A percentile compares a stretch with the other conserved stretches of the same genome.
These are phyloP conservation scores for Pythium brachiatum DNA, from an alignment of 352 stramenopile species.

Conservation along the genomic window DNA sequence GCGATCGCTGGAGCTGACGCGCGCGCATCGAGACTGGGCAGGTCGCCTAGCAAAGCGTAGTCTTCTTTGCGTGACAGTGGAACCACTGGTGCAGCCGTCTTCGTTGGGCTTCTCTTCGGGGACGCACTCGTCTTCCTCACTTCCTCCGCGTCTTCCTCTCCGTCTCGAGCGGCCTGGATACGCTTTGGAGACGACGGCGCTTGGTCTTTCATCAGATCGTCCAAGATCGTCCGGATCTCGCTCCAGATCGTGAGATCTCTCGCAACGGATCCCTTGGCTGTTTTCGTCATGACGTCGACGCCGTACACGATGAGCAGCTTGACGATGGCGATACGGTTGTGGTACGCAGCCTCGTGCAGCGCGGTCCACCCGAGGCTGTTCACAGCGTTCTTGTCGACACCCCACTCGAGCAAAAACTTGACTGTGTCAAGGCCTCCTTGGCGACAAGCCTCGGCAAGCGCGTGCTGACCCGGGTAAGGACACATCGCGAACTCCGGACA, in stretches of 20 bases:
- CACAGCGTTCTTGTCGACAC: conserved; percentile 71
- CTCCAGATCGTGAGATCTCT: conserved; percentile 78
- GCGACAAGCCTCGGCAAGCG: conserved; percentile 65
- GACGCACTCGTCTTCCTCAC: conserved; percentile 4
- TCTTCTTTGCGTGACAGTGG: conserved; percentile 76
- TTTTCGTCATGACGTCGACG: conserved; percentile 62
- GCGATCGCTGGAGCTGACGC: conserved; percentile 34
- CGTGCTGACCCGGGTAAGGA: conserved; percentile 61
- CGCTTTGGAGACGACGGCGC: conserved; percentile 31
- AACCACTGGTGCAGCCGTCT: conserved; percentile 16
- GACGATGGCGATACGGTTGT: conserved; percentile 70
- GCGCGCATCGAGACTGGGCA: conserved; percentile 50
- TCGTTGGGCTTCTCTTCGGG: conserved; percentile 36
- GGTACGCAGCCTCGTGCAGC: conserved; percentile 76
- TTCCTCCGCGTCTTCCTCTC: conserved; percentile 3
- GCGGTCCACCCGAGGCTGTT: conserved; percentile 79
- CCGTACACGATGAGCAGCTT: conserved; percentile 79
- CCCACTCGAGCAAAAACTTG: conserved; percentile 76
- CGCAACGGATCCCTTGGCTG: conserved; percentile 61
- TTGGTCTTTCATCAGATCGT: conserved; percentile 54
- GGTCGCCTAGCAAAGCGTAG: conserved; percentile 71
- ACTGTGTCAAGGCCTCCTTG: conserved; percentile 62
- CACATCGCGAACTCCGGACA: conserved; percentile 81
- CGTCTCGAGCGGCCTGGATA: conserved; percentile 11
- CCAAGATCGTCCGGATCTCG: conserved; percentile 75